Base-by-base conservation (phyloP, 2,329 filamentous ascomycete species). In the Harringtonia aguacate region DNA sequence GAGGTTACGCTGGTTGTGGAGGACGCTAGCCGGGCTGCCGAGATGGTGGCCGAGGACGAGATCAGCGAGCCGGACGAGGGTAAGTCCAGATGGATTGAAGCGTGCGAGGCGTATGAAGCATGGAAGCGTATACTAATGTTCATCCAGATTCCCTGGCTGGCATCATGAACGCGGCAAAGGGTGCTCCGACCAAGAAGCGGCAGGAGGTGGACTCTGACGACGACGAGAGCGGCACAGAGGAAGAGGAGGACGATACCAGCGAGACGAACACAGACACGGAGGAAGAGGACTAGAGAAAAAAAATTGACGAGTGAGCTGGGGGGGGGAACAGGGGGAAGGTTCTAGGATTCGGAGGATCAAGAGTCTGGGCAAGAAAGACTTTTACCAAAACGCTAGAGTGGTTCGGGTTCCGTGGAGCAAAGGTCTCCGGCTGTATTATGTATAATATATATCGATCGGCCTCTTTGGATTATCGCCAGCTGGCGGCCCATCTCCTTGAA, bases 21-120 rank as follows among this genome's bases (percentile, higher is more conserved):
- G 57, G 89, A 97, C 55, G 81, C 86, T 29, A 84, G 78, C 63
- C 92, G 90, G 67, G 89, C 86, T 6, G 82, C 77, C 18, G 77
- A 83, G 53, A 81, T 94, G 58, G 77, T 78, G 42, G 84, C 81
- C 39, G 88, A 95, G 53, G 92, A 95, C 56, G 92, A 98, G 47
- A 98, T 98, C 53, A 94, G 86, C 59, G 92, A 98, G 62, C 92
- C 94, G 30, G 92, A 97, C 51, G 92, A 98, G 72, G 92, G 92
- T 95, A 73, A 70, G 81, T 14, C n/a, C n/a, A n/a, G n/a, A n/a
- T n/a, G n/a, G n/a, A n/a, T n/a, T n/a, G n/a, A n/a, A n/a, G n/a
- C n/a, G n/a, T n/a, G n/a, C n/a, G n/a, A n/a, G n/a, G n/a, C n/a
- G n/a, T n/a, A n/a, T n/a, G n/a, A n/a, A n/a, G n/a, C n/a, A n/a